Evolutionary conservation across 2,329 filamentous ascomycete genomes (phyloP), one percentile per base, ranked within the genome.

Genomic region (Penicillium oxalicum): DNA sequence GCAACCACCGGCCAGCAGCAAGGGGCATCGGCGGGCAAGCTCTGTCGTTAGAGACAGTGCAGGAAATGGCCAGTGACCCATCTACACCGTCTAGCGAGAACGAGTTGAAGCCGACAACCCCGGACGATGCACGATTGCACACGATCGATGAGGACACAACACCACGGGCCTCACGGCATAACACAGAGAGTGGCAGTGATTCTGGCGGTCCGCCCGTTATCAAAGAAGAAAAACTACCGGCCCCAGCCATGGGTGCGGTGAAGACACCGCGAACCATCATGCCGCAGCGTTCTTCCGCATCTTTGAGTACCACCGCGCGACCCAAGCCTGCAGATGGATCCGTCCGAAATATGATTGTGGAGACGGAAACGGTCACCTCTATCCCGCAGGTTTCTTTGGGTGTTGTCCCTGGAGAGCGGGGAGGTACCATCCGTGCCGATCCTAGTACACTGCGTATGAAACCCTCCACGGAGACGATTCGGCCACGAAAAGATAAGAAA

Each of bases 341-440:
- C 33, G 79, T 84, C 49, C 83, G 86, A 63, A 93, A 88, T 61
- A 96, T 98, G 90, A 97, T 89, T 8, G 91, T 97, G 11, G 93
- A 98, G 73, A 96, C 93, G 0, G 93, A 98, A 70, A 95, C 91
- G 0, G 93, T 98, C 34, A 86, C 83, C 38, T 95, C 91, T 3
- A 87, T 96, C 47, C 89, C 91, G 9, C 91, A 95, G 63, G 80
- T 91, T 27, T 82, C 86, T 8, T 76, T 95, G 27, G 83, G 85
- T 32, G 81, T 81, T 34, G 77, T 70, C 26, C 69, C 74, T 33
- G 74, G 75, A 39, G 82, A 84, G 52, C 74, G 81, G 51, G 72
- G 74, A 24, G 71, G 62, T 12, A 70, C 78, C n/a, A 82, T 83
- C 18, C 77, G 79, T 13, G 81, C 81, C 49, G 84, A 86, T 38